Evolutionary conservation across 805 yeast species (phyloP).

Genomic region (Tetrapisispora phaffii): DNA sequence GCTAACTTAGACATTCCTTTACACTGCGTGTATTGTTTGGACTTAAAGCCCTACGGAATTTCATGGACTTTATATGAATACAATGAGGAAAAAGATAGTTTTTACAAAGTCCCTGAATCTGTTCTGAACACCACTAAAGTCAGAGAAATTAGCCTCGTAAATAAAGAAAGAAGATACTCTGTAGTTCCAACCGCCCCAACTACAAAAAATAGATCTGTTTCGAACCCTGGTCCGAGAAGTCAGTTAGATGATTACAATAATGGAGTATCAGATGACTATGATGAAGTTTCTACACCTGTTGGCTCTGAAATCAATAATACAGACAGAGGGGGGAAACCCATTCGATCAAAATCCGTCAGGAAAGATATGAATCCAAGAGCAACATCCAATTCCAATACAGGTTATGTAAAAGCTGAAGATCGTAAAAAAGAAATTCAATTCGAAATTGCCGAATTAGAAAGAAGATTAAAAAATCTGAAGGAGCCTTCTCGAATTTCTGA

Average conservation of each 20-base stretch:
- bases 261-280: background rate
- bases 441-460: constrained; percentile 26
- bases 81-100: constrained; percentile 70
- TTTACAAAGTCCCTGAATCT: constrained; percentile 47
- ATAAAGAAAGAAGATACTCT: constrained; percentile 57
- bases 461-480: constrained; percentile 22
- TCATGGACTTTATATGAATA: constrained; percentile 87
- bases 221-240: constrained; percentile 2
- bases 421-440: constrained; percentile 4
- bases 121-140: constrained; percentile 41
- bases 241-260: background rate
- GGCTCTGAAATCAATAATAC: background rate
- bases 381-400: background rate
- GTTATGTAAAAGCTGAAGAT: background rate
- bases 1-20: constrained; percentile 89
- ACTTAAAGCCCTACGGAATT: constrained; percentile 91
- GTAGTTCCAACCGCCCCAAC: constrained; percentile 71
- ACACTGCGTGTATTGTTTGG: constrained; percentile 82
- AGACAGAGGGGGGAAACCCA: background rate
- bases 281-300: background rate
- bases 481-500: background rate
- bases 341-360: background rate
- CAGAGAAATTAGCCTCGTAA: constrained; percentile 61
- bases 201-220: constrained; percentile 11
- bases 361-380: background rate